Percentiles rank a stretch among this genome's conserved stretches.
Conservation (phyloP, 352 stramenopile species). For the Phytophthora cactorum region DNA sequence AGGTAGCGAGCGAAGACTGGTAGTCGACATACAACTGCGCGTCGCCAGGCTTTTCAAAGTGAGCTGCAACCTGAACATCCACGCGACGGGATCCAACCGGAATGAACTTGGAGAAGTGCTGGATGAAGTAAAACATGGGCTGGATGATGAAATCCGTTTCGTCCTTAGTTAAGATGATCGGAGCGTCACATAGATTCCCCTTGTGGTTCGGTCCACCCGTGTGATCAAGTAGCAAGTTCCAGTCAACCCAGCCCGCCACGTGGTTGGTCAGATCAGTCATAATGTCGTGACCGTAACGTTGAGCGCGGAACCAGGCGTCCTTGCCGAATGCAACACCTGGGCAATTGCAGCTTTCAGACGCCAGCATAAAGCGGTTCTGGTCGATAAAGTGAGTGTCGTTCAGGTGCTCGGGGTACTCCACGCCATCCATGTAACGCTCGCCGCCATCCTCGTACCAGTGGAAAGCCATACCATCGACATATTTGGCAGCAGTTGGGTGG, state of each 20-base stretch:
- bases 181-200: constrained; percentile 77
- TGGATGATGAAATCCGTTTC: constrained; percentile 71
- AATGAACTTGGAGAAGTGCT: constrained; percentile 89
- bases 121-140: constrained; percentile 90
- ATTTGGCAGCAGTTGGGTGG: constrained; percentile 62
- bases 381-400: constrained; percentile 83
- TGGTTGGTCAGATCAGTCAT: constrained; percentile 89
- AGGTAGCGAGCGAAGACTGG: constrained; percentile 52
- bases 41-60: constrained; percentile 59
- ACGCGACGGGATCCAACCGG: constrained; percentile 67
- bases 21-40: constrained; percentile 59
- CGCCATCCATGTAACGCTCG: constrained; percentile 72
- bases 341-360: constrained; percentile 78
- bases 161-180: constrained; percentile 71
- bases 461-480: constrained; percentile 90
- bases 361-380: constrained; percentile 64
- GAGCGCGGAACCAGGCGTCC: constrained; percentile 79
- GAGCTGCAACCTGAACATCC: constrained; percentile 47
- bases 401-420: constrained; percentile 71
- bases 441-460: constrained; percentile 85
- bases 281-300: constrained; percentile 91
- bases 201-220: constrained; percentile 91
- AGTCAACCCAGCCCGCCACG: constrained; percentile 90
- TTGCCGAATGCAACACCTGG: constrained; percentile 59
- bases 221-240: constrained; percentile 91